Conservation (phyloP, 106 monocot genomes). For the Platanthera guangdongensis region DNA sequence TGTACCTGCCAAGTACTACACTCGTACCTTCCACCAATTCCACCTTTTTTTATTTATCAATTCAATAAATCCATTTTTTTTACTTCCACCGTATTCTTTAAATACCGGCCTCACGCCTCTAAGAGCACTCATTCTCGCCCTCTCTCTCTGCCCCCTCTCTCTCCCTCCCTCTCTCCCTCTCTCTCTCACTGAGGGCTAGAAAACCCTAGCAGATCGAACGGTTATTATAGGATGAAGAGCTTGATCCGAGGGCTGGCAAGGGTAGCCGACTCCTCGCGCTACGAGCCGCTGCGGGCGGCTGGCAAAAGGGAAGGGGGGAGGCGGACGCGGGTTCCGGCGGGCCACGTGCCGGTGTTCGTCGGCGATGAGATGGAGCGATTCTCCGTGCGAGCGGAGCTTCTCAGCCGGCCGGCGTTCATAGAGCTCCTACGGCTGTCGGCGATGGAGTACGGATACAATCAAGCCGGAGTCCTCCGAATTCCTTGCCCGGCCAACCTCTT, state of each 20-base stretch:
- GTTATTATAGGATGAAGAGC: constrained; percentile 23
- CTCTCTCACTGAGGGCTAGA: not conserved
- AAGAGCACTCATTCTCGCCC: too few species aligned
- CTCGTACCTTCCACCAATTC: too few species aligned
- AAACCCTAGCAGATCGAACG: not conserved
- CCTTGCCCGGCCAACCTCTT: constrained; percentile 50
- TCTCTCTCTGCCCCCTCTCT: too few species aligned
- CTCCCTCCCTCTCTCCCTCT: not conserved
- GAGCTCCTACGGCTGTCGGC: constrained; percentile 49
- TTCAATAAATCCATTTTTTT: too few species aligned
- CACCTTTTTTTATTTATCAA: too few species aligned
- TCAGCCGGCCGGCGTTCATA: constrained; percentile 35
- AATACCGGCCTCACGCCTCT: too few species aligned
- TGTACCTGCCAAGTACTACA: too few species aligned
- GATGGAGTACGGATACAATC: constrained; percentile 65
- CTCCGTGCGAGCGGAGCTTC: constrained; percentile 38
- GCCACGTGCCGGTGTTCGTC: constrained; percentile 64
- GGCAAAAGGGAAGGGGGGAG: not conserved
- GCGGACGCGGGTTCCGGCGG: constrained; percentile 25
- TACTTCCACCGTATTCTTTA: too few species aligned
- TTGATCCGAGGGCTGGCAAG: constrained; percentile 41
- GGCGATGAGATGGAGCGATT: constrained; percentile 74
- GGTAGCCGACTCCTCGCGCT: constrained; percentile 29
- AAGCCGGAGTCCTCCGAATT: constrained; percentile 50
- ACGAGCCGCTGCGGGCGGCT: not conserved